phyloP scores from a whole-genome alignment of 768 basidiomycete genomes.

The Mycena vulgaris region DNA sequence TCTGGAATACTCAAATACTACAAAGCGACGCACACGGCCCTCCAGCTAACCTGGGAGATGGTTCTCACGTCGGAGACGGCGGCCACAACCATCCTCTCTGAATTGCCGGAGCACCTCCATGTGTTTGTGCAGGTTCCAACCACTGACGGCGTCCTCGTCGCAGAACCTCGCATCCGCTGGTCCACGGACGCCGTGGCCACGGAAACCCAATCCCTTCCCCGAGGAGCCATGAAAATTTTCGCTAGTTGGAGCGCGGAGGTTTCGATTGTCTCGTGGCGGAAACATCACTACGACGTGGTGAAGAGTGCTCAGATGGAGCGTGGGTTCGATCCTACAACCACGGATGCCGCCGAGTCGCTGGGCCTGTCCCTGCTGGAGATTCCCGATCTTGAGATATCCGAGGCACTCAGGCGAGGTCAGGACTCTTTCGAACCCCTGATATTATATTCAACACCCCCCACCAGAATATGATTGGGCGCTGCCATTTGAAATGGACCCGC shows the following conservation, averaged over 20 bases:
- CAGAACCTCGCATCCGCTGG: not conserved
- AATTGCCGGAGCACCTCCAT: not conserved
- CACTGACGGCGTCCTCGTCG: not conserved
- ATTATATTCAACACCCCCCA: no score
- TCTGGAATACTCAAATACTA: not conserved
- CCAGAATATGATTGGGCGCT: no score
- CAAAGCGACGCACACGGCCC: not conserved
- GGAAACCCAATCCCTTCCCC: not conserved
- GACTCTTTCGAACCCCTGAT: no score
- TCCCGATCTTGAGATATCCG: no score
- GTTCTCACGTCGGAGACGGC: not conserved
- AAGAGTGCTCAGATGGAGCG: not conserved
- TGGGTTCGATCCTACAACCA: conserved; percentile 1
- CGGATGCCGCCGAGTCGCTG: not conserved
- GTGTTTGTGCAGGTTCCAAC: not conserved
- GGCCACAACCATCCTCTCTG: not conserved
- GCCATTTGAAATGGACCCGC: no score
- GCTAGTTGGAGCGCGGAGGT: not conserved
- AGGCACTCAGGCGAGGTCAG: no score
- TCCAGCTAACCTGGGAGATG: not conserved
- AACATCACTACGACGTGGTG: conserved; percentile 8
- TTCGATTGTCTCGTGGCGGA: not conserved
- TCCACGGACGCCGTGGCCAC: not conserved
- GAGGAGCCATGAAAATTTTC: not conserved
- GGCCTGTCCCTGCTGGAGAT: not conserved